phyloP scores from a whole-genome alignment of 2,329 filamentous ascomycete genomes.

The Cytospora paraplurivora region DNA sequence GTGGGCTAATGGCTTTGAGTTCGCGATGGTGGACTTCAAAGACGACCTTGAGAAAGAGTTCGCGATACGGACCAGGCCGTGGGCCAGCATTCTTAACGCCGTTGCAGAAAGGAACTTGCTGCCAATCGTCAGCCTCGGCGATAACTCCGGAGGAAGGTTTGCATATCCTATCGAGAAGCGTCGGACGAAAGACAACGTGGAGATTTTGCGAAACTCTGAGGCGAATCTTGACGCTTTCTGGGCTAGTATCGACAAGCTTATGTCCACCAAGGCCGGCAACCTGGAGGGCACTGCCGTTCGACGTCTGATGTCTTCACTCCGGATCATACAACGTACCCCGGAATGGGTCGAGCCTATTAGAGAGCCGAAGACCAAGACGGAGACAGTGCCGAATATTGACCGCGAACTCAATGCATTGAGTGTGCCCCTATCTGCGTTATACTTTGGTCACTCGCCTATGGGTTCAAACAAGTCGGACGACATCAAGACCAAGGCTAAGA shows the following conservation, averaged over 20 bases:
- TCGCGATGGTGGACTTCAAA: slow-evolving; percentile 31
- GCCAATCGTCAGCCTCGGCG: slow-evolving; percentile 32
- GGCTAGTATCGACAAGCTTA: slow-evolving; percentile 38
- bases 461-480: not conserved
- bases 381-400: not conserved
- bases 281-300: slow-evolving; percentile 35
- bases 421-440: slow-evolving; percentile 34
- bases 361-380: not conserved
- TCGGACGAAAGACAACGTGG: slow-evolving; percentile 47
- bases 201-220: slow-evolving; percentile 50
- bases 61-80: not conserved
- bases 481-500: slow-evolving; percentile 21
- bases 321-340: slow-evolving; percentile 49
- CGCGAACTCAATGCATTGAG: not conserved
- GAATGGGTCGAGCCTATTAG: slow-evolving; percentile 47
- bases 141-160: slow-evolving; percentile 45
- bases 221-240: slow-evolving; percentile 51
- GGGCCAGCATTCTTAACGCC: not conserved
- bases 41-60: slow-evolving; percentile 37
- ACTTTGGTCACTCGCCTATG: slow-evolving; percentile 22
- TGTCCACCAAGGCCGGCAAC: slow-evolving; percentile 30
- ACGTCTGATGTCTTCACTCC: slow-evolving; percentile 38
- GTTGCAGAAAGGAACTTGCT: not conserved
- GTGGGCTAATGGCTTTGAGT: slow-evolving; percentile 48
- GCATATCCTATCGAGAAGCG: slow-evolving; percentile 47